Conservation (phyloP, 495 filamentous ascomycete genomes). For the Barbatosphaeria neglecta region DNA sequence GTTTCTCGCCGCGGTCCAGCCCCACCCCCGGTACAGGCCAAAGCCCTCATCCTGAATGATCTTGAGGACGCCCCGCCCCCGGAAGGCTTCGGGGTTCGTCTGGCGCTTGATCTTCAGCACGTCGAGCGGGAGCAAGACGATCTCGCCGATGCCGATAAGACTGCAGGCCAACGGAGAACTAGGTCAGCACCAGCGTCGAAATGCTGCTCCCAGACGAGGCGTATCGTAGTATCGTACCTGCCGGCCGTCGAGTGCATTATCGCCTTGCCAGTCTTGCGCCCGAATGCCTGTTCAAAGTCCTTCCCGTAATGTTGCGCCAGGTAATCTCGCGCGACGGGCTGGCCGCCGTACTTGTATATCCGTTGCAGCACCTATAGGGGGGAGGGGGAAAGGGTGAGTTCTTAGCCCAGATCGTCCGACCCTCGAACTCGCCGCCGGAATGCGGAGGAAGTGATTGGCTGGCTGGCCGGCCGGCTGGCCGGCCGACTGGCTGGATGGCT, state of each 20-base stretch:
- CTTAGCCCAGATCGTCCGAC: too few relatives aligned
- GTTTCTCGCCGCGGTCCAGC: constrained; percentile 95
- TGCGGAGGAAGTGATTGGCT: too few relatives aligned
- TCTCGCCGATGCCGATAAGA: constrained; percentile 93
- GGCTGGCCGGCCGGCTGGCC: too few relatives aligned
- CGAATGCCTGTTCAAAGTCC: constrained; percentile 80
- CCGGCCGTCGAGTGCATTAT: constrained; percentile 96
- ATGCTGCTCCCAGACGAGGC: too few relatives aligned
- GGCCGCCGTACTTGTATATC: constrained; percentile 97
- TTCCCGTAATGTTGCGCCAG: constrained; percentile 68
- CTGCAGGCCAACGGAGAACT: constrained; percentile 28
- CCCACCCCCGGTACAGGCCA: constrained; percentile 89
- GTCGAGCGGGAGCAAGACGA: constrained; percentile 86
- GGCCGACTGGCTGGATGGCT: too few relatives aligned
- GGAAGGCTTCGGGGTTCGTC: constrained; percentile 97
- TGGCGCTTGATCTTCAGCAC: constrained; percentile 99
- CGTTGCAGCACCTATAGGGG: constrained; percentile 63
- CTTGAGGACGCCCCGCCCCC: constrained; percentile 78
- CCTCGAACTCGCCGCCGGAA: constrained; percentile 3
- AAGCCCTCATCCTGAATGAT: constrained; percentile 93
- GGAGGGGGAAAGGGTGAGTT: too few relatives aligned
- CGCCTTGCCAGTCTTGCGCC: constrained; percentile 93
- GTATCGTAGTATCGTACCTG: constrained; percentile 51
- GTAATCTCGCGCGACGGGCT: constrained; percentile 90
- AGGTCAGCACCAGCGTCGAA: not conserved